Percentiles rank a stretch among this genome's conserved stretches.
phyloP scores from a whole-genome alignment of 441 rosid genomes.

The Omphalea diandra region DNA sequence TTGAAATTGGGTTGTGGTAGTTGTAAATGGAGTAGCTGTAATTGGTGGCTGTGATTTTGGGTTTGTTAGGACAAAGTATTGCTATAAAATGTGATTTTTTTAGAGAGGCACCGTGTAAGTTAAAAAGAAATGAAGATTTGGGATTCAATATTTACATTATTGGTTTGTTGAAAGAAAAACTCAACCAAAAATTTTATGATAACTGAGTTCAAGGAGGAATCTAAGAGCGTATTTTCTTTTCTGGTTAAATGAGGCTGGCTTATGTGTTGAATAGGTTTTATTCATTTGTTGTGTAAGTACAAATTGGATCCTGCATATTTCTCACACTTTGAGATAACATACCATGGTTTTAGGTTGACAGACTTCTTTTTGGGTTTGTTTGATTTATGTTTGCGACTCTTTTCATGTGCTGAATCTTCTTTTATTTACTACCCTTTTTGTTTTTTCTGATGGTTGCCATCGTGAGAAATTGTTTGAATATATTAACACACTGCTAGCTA shows the following conservation, averaged over 20 bases:
- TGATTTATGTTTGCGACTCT: not conserved
- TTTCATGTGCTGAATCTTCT: not conserved
- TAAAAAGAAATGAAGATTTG: not conserved
- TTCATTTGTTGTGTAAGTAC: not conserved
- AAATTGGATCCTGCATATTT: not conserved
- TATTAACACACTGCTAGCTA: not conserved
- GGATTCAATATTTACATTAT: not conserved
- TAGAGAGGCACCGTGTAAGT: not conserved
- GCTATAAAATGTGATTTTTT: not conserved
- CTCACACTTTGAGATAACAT: not conserved
- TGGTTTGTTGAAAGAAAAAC: not conserved
- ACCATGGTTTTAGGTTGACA: not conserved
- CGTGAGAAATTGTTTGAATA: not conserved
- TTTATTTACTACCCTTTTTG: too few species aligned
- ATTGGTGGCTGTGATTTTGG: not conserved
- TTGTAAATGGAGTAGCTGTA: not conserved
- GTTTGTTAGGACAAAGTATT: not conserved
- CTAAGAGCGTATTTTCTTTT: not conserved
- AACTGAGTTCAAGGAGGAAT: not conserved
- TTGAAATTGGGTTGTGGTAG: not conserved
- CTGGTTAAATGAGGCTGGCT: not conserved
- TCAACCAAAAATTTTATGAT: not conserved
- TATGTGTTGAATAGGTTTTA: not conserved
- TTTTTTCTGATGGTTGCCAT: not conserved
- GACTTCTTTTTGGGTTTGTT: not conserved